phyloP scores from a whole-genome alignment of 805 yeast species.

The Metschnikowia anglica region DNA sequence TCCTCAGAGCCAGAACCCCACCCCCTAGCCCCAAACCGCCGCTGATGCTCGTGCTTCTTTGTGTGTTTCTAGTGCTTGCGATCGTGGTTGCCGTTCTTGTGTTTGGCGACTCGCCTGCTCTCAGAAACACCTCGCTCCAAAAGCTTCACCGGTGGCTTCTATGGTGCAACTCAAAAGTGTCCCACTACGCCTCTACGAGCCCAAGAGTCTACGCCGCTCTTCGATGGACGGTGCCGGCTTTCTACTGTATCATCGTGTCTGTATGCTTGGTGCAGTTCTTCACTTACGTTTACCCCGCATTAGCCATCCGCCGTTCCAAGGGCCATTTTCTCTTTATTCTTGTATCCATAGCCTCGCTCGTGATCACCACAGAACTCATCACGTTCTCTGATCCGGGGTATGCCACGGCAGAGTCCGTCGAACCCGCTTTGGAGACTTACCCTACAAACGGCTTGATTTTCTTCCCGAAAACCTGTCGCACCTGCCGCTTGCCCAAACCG shows the following conservation, averaged over 20 bases:
- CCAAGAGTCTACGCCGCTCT: constrained; percentile 14
- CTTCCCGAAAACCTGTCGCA: constrained; percentile 47
- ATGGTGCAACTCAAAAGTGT: constrained; percentile 5
- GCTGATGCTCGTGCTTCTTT: constrained; percentile 14
- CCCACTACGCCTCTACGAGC: constrained; percentile 8
- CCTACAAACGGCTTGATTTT: constrained; percentile 53
- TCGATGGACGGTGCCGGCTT: constrained; percentile 47
- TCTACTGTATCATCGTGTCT: constrained; percentile 39
- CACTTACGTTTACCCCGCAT: constrained; percentile 25
- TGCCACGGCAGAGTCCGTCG: constrained; percentile 18
- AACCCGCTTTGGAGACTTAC: constrained; percentile 21
- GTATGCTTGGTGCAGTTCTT: constrained; percentile 35
- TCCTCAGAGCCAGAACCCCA: no score
- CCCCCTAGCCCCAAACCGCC: no score
- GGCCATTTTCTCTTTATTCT: constrained; percentile 25
- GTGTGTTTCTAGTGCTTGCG: constrained; percentile 9
- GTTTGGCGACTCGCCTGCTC: constrained; percentile 50
- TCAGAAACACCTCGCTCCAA: constrained; percentile 36
- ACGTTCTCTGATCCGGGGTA: constrained; percentile 47
- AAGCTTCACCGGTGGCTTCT: constrained; percentile 18
- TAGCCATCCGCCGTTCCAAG: constrained; percentile 9
- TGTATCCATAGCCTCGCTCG: constrained; percentile 33
- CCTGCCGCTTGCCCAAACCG: constrained; percentile 50
- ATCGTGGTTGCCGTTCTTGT: constrained; percentile 32
- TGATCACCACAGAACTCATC: constrained; percentile 37